phyloP scores from a whole-genome alignment of 1,284 basidiomycete species.

The Leccinum fallax region DNA sequence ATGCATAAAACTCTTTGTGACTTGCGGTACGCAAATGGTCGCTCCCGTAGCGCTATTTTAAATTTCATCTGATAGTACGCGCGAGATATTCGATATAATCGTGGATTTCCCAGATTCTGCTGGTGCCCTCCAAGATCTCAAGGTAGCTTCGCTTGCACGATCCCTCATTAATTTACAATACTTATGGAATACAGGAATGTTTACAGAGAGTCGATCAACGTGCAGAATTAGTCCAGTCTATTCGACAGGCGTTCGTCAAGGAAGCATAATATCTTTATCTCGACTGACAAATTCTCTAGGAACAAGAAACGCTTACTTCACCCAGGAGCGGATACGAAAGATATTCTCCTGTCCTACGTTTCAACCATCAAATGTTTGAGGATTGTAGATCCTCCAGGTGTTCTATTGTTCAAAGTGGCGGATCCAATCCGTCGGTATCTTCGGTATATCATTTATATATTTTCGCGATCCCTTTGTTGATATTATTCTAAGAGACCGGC shows the following conservation, averaged over 20 bases:
- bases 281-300: conserved; percentile 42
- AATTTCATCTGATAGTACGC: conserved; percentile 55
- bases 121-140: conserved; percentile 87
- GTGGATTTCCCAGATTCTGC: conserved; percentile 90
- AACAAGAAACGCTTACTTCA: conserved; percentile 89
- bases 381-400: conserved; percentile 89
- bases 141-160: conserved; percentile 44
- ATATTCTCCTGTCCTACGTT: conserved; percentile 93
- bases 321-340: conserved; percentile 93
- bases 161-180: not conserved
- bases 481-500: conserved; percentile 60
- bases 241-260: conserved; percentile 67
- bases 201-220: conserved; percentile 79
- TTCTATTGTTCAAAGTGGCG: conserved; percentile 89
- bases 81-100: conserved; percentile 95
- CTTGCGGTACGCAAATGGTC: conserved; percentile 60
- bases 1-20: conserved; percentile 88
- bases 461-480: conserved; percentile 5
- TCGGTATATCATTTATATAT: conserved; percentile 45
- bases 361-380: conserved; percentile 91
- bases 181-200: conserved; percentile 56
- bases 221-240: conserved; percentile 62
- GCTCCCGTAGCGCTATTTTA: not conserved
- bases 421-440: conserved; percentile 89
- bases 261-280: not conserved